A percentile compares a stretch with the other conserved stretches of the same genome.
Evolutionary conservation across 805 yeast genomes (phyloP).

Genomic region (Ogataea parapolymorpha): DNA sequence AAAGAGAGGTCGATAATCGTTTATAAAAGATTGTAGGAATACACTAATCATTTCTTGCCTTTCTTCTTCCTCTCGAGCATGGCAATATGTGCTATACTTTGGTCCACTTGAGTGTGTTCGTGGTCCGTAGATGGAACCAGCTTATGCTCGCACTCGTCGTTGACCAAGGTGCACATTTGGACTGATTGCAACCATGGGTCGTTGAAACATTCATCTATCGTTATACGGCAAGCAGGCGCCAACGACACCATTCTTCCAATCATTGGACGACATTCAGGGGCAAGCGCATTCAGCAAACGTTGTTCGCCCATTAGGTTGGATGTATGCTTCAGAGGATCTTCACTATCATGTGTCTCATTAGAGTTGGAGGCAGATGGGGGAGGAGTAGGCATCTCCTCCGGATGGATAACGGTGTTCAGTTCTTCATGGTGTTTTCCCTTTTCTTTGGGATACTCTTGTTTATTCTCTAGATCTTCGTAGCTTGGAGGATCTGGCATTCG

Average conservation of each 20-base stretch:
- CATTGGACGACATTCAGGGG: constrained; percentile 63
- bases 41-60: constrained; percentile 13
- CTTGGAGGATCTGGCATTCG: constrained; percentile 48
- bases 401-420: constrained; percentile 4
- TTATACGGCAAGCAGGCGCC: constrained; percentile 81
- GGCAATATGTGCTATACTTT: constrained; percentile 93
- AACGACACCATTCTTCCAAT: constrained; percentile 75
- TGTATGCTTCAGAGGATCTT: constrained; percentile 42
- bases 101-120: constrained; percentile 84
- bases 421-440: constrained; percentile 2
- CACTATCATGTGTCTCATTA: constrained; percentile 15
- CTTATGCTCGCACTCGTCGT: constrained; percentile 36
- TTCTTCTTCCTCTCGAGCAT: constrained; percentile 81
- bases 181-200: constrained; percentile 67
- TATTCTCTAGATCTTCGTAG: constrained; percentile 22
- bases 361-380: constrained; percentile 21
- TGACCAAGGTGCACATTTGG: constrained; percentile 63
- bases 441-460: constrained; percentile 9
- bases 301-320: constrained; percentile 69
- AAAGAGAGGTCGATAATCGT: background rate
- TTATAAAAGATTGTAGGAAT: background rate
- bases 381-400: constrained; percentile 18
- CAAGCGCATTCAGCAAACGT: constrained; percentile 65
- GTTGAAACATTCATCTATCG: constrained; percentile 73
- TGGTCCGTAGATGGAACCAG: constrained; percentile 55